Evolutionary conservation across 768 basidiomycete genomes (phyloP), one percentile per base, ranked within the genome.

Genomic region (Leucocoprinus leucothites): DNA sequence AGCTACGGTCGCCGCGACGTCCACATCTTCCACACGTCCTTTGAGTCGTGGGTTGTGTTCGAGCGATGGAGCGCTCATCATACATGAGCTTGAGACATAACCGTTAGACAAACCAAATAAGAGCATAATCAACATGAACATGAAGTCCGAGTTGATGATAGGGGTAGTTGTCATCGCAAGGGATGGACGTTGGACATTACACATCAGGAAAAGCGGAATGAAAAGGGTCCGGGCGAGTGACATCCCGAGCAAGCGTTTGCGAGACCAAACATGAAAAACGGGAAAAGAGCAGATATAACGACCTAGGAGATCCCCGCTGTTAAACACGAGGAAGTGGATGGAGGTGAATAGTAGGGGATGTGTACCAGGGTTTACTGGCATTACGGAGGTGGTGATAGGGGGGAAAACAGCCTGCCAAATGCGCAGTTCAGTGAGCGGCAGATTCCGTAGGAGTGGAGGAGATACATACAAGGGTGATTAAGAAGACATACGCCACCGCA

Each of bases 281-380:
- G 87, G 86, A 61, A 85, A 76, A 4, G 87, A 80, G 67, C 88
- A 91, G 58, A 81, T 61, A 60, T 81, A 84, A 55, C 89, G 83
- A 18, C 89, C 90, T 2, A 76, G 41, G 56, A 91, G 81, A 66
- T 92, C 91, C 14, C 89, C 88, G 16, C 76, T 41, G 63, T 86
- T 91, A 71, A 87, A 90, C 19, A 85, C 75, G 31, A 92, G 72
- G 72, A 94, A 92, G 64, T 92, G 89, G 28, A 87, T 57, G 3
- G 87, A 79, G 56, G 73, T 86, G 73, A 97, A 97, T 24, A 96
- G 75, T n/a, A 94, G 74, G 0, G 92, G 91, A 60, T 94, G 90
- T 38, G 78, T 82, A 22, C 67, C 65, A 2, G 81, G 77, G 58
- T 86, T 86, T 13, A 81, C 82, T 2, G 94, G 81, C 35, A 70